Conservation (phyloP, 495 filamentous ascomycete genomes). For the Hyaloscypha variabilis region DNA sequence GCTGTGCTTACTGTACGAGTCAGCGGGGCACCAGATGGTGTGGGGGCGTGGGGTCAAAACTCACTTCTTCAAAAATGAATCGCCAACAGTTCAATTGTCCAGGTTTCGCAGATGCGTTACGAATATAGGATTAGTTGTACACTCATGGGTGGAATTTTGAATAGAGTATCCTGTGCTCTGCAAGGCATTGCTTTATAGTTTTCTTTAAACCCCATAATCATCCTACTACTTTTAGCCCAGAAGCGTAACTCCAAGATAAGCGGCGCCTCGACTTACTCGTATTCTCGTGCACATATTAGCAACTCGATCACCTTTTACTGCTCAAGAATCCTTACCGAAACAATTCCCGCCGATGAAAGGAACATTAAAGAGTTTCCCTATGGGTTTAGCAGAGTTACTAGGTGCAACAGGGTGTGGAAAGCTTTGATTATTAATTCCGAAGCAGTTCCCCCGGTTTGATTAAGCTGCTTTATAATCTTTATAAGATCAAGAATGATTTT, state of each 20-base stretch:
- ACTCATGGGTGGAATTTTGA: background rate
- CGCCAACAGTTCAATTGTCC: background rate
- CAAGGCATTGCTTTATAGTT: background rate
- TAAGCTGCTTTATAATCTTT: background rate
- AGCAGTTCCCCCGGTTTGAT: background rate
- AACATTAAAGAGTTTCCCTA: background rate
- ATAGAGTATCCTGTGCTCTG: background rate
- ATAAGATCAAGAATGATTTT: background rate
- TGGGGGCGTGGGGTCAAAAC: no score
- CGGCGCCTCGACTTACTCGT: background rate
- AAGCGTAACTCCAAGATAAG: background rate
- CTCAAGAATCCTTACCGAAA: background rate
- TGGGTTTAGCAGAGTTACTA: background rate
- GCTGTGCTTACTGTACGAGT: no score
- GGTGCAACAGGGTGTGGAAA: background rate
- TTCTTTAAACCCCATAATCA: background rate
- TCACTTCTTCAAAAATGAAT: background rate
- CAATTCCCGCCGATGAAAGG: background rate
- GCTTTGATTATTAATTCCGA: no score
- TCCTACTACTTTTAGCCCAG: background rate
- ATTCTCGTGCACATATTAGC: background rate
- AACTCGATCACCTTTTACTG: background rate
- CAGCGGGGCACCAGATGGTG: no score
- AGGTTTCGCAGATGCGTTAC: background rate
- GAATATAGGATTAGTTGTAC: background rate